Conservation (phyloP, 805 yeast genomes). For the Candida broadrunensis region DNA sequence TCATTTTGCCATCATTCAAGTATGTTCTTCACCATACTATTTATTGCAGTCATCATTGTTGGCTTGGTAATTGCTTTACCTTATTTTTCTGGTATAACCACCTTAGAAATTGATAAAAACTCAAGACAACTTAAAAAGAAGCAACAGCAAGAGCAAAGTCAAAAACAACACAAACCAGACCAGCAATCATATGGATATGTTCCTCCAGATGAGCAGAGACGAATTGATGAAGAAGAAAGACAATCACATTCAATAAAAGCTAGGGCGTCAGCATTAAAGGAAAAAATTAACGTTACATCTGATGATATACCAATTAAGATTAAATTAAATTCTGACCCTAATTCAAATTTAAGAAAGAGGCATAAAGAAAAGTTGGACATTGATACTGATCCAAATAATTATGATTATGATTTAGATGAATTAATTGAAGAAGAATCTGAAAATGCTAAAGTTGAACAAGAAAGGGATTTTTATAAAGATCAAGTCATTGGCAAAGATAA, state of each 20-base stretch:
- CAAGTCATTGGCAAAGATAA: conserved; percentile 18
- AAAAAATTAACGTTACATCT: conserved; percentile 27
- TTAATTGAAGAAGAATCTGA: conserved; percentile 35
- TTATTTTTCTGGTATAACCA: conserved; percentile 47
- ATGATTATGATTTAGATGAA: conserved; percentile 44
- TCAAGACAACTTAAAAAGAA: conserved; percentile 3
- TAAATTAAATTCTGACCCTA: conserved; percentile 20
- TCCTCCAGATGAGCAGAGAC: conserved; percentile 37
- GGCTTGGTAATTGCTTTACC: conserved; percentile 45
- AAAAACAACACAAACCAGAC: neutral
- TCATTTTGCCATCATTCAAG: no score
- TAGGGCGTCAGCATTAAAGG: conserved; percentile 22
- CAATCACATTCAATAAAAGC: conserved; percentile 11
- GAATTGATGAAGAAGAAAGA: conserved; percentile 6
- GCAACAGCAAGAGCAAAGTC: conserved; percentile 1
- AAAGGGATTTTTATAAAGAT: conserved; percentile 16
- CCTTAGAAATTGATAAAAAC: conserved; percentile 28
- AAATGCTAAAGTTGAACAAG: conserved; percentile 15
- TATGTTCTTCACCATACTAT: conserved; percentile 38
- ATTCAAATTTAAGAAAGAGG: conserved; percentile 22
- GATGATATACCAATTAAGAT: conserved; percentile 37
- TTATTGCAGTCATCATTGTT: conserved; percentile 41
- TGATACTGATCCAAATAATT: conserved; percentile 38
- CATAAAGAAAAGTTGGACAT: conserved; percentile 30
- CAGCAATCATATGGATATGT: conserved; percentile 28